These are phyloP conservation scores for Fusarium sp. DNA, from an alignment of 2,329 filamentous ascomycete genomes.

Conservation along the genomic window DNA sequence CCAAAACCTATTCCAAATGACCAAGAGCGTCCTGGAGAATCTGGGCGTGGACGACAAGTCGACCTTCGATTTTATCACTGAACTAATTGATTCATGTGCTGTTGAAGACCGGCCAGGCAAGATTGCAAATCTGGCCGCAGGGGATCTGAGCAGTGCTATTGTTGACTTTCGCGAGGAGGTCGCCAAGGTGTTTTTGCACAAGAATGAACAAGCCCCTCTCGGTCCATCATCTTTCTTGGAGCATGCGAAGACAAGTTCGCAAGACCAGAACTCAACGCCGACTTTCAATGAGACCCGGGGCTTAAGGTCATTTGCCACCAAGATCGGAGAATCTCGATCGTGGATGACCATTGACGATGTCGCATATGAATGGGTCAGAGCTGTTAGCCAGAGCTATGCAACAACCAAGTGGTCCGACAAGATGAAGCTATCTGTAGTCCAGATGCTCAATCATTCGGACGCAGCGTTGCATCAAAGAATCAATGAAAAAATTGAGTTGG, in stretches of 20 bases:
- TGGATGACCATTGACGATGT: slow-evolving; percentile 68
- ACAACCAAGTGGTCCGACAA: slow-evolving; percentile 67
- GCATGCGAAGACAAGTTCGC: slow-evolving; percentile 67
- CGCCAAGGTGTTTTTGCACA: slow-evolving; percentile 63
- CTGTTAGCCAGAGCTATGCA: slow-evolving; percentile 62
- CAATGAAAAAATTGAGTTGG: slow-evolving; percentile 53
- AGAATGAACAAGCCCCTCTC: slow-evolving; percentile 62
- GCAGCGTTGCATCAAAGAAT: slow-evolving; percentile 61
- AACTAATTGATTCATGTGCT: slow-evolving; percentile 63
- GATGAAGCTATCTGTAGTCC: slow-evolving; percentile 66
- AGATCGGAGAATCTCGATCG: slow-evolving; percentile 53
- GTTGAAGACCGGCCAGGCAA: slow-evolving; percentile 62
- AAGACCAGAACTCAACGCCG: slow-evolving; percentile 59
- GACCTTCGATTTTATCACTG: slow-evolving; percentile 57
- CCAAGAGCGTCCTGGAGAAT: slow-evolving; percentile 65
- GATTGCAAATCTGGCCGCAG: slow-evolving; percentile 57
- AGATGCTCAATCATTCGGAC: slow-evolving; percentile 66
- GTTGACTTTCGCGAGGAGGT: slow-evolving; percentile 63
- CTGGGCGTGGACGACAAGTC: slow-evolving; percentile 63
- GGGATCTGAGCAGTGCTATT: slow-evolving; percentile 62
- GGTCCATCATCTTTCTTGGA: slow-evolving; percentile 72
- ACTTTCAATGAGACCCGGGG: slow-evolving; percentile 64
- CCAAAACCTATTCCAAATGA: slow-evolving; percentile 65
- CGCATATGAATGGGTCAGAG: slow-evolving; percentile 67
- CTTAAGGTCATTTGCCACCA: slow-evolving; percentile 62